phyloP scores from a whole-genome alignment of 331 rosid species.

The Ulmus americana region DNA sequence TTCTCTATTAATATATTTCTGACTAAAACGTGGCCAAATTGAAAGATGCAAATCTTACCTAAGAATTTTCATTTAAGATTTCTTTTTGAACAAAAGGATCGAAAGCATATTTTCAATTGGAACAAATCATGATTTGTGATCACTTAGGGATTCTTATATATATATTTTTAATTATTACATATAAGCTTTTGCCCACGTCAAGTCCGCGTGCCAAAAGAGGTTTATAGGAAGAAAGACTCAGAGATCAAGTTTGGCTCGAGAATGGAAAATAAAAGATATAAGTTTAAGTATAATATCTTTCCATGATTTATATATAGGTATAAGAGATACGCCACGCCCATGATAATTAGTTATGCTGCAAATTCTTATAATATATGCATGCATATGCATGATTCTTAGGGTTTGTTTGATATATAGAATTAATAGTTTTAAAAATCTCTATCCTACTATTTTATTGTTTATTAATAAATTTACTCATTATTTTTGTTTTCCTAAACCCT shows the following conservation, averaged over 20 bases:
- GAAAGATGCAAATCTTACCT: background rate
- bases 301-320: background rate
- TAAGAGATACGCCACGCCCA: background rate
- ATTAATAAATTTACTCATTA: too few relatives aligned
- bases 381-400: too few relatives aligned
- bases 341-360: background rate
- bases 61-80: background rate
- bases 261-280: background rate
- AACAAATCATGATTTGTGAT: slow-evolving; percentile 2
- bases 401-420: too few relatives aligned
- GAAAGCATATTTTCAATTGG: background rate
- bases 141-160: background rate
- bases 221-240: background rate
- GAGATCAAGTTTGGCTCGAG: slow-evolving; percentile 1
- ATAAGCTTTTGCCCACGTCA: slow-evolving; percentile 1
- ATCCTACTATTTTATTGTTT: too few relatives aligned
- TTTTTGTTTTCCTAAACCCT: too few relatives aligned
- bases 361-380: too few relatives aligned
- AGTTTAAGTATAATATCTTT: background rate
- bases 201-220: slow-evolving; percentile 24
- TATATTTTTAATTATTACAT: background rate
- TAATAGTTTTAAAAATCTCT: too few relatives aligned
- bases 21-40: slow-evolving; percentile 8
- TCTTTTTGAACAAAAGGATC: background rate
- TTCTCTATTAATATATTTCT: background rate